Evolutionary conservation across 331 rosid species (phyloP), one percentile per base, ranked within the genome.

Genomic region (Pyracantha coccinea): DNA sequence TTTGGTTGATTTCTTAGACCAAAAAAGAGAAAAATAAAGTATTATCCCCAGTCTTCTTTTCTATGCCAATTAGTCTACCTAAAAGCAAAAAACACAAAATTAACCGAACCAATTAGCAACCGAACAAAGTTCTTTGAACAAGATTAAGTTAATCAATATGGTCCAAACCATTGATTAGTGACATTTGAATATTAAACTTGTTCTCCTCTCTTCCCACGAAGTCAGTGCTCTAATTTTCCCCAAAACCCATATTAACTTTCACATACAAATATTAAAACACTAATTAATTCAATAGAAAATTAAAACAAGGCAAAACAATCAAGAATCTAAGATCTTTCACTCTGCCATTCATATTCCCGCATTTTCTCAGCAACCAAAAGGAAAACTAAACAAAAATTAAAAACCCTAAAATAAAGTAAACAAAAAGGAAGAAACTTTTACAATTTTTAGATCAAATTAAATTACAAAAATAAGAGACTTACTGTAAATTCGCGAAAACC

Each of bases 401-500:
- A 57, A 79, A 69, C 19, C 53, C 33, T 13, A 45, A 47, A 57
- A 41, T 21, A 21, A 65, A 10, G 9, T 21, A 2, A 4, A 8
- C 19, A 62, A 72, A 15, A 32, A 2, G 7, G 14, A 12, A 25
- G 8, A 27, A 44, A 69, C 15, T n/a, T 27, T 7, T 8, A 29
- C 71, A 79, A 73, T 75, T 81, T 83, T 82, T 60, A 72, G 74
- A 73, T 50, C 72, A 63, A 75, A 70, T 68, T 12, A 68, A 14
- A 71, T 67, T 33, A n/a, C 16, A 19, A 0, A 32, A 69, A 72
- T 8, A 66, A 41, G 35, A 88, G 17, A 85, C 97, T 81, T 76
- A 90, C 97, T 89, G 81, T 79, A 82, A 82, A 71, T n/a, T 67
- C 68, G 63, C 70, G 79, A 71, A 72, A 89, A 77, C 71, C 73